These are phyloP conservation scores for Fusarium sp. DNA, from an alignment of 2,329 filamentous ascomycete genomes.

Conservation along the genomic window DNA sequence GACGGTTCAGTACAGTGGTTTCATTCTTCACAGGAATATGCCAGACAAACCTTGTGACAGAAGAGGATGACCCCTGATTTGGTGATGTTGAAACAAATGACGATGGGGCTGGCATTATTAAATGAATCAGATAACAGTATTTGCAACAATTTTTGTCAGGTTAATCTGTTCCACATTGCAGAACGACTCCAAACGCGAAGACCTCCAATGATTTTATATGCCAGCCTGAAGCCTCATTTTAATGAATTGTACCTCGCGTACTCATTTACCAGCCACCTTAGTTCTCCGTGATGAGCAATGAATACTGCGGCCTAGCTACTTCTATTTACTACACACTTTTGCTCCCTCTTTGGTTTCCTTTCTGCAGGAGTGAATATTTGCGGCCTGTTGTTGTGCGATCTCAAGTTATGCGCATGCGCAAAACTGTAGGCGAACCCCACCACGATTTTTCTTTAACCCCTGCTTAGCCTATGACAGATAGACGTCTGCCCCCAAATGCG, in stretches of 20 bases:
- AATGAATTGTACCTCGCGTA: not conserved
- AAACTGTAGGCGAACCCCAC: not conserved
- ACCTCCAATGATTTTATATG: not conserved
- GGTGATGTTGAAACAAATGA: not conserved
- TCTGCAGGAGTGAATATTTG: not conserved
- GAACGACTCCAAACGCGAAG: not conserved
- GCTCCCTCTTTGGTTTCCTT: not conserved
- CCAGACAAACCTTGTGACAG: not conserved
- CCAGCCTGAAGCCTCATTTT: not conserved
- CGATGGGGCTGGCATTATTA: not conserved
- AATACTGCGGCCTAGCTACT: too few species aligned
- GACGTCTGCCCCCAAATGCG: not conserved
- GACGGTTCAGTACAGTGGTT: not conserved
- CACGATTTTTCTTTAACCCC: not conserved
- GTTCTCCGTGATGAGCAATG: not conserved
- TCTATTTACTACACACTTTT: not conserved
- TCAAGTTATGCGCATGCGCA: constrained; percentile 2
- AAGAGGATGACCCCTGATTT: not conserved
- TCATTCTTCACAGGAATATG: not conserved
- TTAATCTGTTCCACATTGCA: not conserved
- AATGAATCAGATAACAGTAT: not conserved
- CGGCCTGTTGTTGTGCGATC: not conserved
- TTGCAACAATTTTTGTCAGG: not conserved
- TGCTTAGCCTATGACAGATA: not conserved
- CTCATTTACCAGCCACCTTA: not conserved